Percentiles rank a stretch among this genome's conserved stretches.
phyloP scores from a whole-genome alignment of 2,329 filamentous ascomycete genomes.

The Akanthomyces muscarius region DNA sequence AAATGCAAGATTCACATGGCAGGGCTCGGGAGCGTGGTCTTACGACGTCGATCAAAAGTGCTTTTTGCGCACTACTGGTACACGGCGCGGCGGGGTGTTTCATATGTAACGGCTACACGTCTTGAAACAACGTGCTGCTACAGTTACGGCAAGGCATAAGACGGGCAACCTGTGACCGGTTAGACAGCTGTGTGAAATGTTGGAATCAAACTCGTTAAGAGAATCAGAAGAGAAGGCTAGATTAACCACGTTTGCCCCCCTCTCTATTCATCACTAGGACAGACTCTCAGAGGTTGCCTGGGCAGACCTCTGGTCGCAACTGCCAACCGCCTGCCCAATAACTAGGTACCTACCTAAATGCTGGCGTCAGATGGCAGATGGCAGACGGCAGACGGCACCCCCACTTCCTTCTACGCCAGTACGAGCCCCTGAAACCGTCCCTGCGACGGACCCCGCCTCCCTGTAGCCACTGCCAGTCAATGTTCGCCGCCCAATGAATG shows the following conservation, averaged over 20 bases:
- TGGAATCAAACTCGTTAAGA: too few relatives aligned
- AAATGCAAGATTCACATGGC: not conserved
- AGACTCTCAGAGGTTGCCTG: too few relatives aligned
- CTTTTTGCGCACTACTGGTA: not conserved
- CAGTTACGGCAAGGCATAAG: not conserved
- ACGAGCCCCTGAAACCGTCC: not conserved
- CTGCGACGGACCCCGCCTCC: not conserved
- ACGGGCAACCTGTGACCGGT: not conserved
- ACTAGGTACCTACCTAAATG: too few relatives aligned
- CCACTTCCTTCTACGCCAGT: not conserved
- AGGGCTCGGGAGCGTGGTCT: not conserved
- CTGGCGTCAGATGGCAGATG: not conserved
- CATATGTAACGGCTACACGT: not conserved
- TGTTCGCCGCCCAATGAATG: not conserved
- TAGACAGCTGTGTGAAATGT: not conserved
- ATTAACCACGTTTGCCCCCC: too few relatives aligned
- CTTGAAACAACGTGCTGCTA: constrained; percentile 1
- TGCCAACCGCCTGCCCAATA: not conserved
- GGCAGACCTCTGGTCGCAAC: not conserved
- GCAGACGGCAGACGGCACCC: not conserved
- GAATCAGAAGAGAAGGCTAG: too few relatives aligned
- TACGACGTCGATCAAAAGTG: not conserved
- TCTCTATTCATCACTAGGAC: too few relatives aligned
- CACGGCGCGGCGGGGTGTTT: not conserved
- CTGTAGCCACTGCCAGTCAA: not conserved